Base-by-base conservation (phyloP, 306 rosid genomes). In the Trifolium pratense region DNA sequence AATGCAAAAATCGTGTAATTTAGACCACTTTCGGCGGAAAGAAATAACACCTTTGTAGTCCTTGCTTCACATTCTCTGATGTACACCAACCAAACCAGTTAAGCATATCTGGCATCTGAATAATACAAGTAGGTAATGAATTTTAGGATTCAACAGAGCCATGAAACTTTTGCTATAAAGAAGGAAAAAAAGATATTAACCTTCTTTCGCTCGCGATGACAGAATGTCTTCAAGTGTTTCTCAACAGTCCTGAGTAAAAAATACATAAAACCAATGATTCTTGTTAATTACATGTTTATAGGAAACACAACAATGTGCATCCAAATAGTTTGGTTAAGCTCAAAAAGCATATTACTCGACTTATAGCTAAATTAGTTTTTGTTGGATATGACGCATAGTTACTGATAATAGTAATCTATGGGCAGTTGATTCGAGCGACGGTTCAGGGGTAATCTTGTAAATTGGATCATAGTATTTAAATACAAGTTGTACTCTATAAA, bases 61-160 rank as follows among this genome's bases (percentile, higher is more conserved):
- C 98, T 77, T 87, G 79, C 84, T 89, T 88, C 57, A 93, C 90
- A n/a, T 92, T 96, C 39, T 91, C 92, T 5, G 96, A 86, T 78
- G 97, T 91, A 58, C 97, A 89, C 97, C 97, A 93, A 2, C 98
- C 98, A 81, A 93, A 91, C 98, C 97, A 93, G 84, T 91, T 85
- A 87, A 93, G 73, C 74, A 91, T 78, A 83, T 89, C 94, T 45
- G 98, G 98, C 97, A 93, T 88, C 98, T 93, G 83, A 65, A 82
- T 52, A 65, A 80, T 67, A 58, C 68, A 74, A 59, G 32, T 48
- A 60, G 55, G 52, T 34, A 16, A 53, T 16, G 15, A 66, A 58
- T 21, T 37, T 18, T 12, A 40, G 9, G 29, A 36, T 20, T 6
- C 20, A 40, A 5, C 3, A 5, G 18, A 31, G 57, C 61, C 26